Evolutionary conservation across 169 alveolate genomes (phyloP).

Genomic region (Cryptosporidium muris): DNA sequence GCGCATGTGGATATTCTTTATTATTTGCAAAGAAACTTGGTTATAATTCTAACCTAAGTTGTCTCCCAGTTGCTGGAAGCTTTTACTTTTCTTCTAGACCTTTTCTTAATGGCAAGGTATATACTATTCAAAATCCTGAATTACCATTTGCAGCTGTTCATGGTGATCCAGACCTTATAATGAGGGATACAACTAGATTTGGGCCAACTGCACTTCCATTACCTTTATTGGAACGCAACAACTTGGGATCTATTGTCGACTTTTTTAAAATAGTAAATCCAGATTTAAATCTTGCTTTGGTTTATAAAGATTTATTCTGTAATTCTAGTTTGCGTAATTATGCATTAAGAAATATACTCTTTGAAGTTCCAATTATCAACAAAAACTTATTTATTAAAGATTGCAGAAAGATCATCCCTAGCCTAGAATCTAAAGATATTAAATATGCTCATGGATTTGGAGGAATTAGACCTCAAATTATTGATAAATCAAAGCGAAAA

Average conservation of each 20-base stretch:
- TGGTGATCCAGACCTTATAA: constrained; percentile 3
- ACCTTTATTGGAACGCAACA: not conserved
- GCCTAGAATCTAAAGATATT: not conserved
- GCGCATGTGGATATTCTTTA: constrained; percentile 3
- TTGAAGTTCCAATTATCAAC: not conserved
- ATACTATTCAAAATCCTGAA: not conserved
- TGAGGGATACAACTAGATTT: not conserved
- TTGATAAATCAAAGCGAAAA: not conserved
- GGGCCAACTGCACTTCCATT: not conserved
- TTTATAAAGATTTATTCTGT: not conserved
- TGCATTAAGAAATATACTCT: not conserved
- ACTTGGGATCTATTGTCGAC: not conserved
- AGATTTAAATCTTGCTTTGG: not conserved
- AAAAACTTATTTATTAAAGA: not conserved
- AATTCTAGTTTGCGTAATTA: not conserved
- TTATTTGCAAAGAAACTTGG: constrained; percentile 6
- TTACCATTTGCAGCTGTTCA: not conserved
- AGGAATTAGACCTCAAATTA: not conserved
- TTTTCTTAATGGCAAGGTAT: constrained; percentile 9
- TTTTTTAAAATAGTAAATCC: not conserved
- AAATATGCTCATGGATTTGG: not conserved
- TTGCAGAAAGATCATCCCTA: constrained; percentile 5
- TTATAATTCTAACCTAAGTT: constrained; percentile 21
- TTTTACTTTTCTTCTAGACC: not conserved
- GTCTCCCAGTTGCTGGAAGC: constrained; percentile 8